phyloP scores from a whole-genome alignment of 2,329 filamentous ascomycete genomes.

The Scorias spongiosa region DNA sequence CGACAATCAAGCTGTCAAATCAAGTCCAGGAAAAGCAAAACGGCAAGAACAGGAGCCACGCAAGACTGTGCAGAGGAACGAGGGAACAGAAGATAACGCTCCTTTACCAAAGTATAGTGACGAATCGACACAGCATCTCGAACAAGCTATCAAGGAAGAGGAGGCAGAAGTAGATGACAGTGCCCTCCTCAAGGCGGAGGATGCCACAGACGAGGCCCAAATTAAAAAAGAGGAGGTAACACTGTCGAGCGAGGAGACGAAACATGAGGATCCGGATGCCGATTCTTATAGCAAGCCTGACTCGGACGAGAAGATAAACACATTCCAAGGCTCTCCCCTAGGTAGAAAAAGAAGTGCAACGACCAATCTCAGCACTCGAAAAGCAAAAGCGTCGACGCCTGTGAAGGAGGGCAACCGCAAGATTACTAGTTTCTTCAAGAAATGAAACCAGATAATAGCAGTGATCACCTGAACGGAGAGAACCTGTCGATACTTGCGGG shows the following conservation, averaged over 20 bases:
- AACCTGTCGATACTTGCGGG: too few species aligned
- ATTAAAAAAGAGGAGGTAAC: conserved; percentile 35
- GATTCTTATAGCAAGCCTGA: too few species aligned
- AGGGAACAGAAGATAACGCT: conserved; percentile 35
- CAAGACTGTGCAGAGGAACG: conserved; percentile 14
- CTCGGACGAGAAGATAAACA: too few species aligned
- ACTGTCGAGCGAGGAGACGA: conserved; percentile 10
- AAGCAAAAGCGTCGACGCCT: conserved; percentile 26
- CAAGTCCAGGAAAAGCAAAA: conserved; percentile 21
- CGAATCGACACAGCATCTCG: conserved; percentile 8
- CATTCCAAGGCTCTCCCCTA: too few species aligned
- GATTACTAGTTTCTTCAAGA: conserved; percentile 43
- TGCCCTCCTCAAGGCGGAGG: conserved; percentile 11
- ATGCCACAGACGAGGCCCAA: conserved; percentile 15
- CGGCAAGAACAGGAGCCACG: conserved; percentile 13
- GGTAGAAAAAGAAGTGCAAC: conserved; percentile 32
- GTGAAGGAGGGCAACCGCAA: conserved; percentile 33
- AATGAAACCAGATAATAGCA: conserved; percentile 16
- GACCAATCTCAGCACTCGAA: conserved; percentile 30
- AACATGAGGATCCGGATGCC: neutral
- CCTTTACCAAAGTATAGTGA: conserved; percentile 28
- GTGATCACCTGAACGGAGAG: too few species aligned
- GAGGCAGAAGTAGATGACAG: conserved; percentile 21
- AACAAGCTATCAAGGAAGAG: conserved; percentile 30
- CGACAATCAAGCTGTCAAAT: conserved; percentile 34